Conservation (phyloP, 768 basidiomycete genomes). For the Amanita fuliginea region DNA sequence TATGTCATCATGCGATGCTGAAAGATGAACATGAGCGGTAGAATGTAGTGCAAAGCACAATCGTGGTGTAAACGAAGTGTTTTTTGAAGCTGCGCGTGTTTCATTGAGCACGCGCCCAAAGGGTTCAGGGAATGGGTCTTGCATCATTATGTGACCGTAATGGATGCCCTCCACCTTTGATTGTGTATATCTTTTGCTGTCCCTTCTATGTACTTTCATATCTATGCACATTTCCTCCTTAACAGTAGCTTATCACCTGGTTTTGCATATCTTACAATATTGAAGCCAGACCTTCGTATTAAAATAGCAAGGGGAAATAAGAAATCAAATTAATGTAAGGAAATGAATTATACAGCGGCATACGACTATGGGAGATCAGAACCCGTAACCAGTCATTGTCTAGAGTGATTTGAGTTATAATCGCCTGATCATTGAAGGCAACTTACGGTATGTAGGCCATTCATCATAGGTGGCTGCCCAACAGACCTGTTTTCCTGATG, state of each 20-base stretch:
- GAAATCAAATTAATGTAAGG: background rate
- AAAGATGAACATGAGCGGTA: constrained; percentile 17
- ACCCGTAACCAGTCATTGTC: constrained; percentile 63
- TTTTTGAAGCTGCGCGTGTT: constrained; percentile 84
- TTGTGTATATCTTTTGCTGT: background rate
- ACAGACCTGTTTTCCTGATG: constrained; percentile 32
- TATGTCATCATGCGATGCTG: background rate
- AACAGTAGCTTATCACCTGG: background rate
- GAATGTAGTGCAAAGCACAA: constrained; percentile 98
- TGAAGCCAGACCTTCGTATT: background rate
- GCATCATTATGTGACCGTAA: constrained; percentile 45
- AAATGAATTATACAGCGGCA: background rate
- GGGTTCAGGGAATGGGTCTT: constrained; percentile 42
- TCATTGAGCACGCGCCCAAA: constrained; percentile 68
- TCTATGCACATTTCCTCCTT: background rate
- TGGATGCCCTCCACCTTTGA: background rate
- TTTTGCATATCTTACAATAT: background rate
- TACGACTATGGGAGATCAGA: constrained; percentile 9
- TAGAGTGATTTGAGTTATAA: constrained; percentile 12
- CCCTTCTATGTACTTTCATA: background rate
- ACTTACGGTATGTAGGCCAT: constrained; percentile 61
- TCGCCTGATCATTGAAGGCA: background rate
- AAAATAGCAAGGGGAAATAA: background rate
- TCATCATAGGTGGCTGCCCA: constrained; percentile 59
- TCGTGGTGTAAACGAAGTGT: constrained; percentile 87